These are phyloP conservation scores for Fusarium veterinarium DNA, from an alignment of 2,329 filamentous ascomycete species.

Conservation along the genomic window DNA sequence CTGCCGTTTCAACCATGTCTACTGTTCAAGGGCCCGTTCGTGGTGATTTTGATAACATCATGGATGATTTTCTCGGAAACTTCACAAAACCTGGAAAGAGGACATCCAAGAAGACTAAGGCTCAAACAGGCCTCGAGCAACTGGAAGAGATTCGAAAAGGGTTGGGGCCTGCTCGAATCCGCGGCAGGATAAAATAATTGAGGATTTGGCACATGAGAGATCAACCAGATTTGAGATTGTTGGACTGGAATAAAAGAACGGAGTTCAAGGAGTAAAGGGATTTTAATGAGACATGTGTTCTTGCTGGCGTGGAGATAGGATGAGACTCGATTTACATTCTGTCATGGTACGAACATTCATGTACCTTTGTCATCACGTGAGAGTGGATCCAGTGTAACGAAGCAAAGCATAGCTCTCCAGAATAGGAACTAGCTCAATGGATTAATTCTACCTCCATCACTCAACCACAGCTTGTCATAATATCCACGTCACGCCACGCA, in stretches of 20 bases:
- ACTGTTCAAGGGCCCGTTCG: constrained; percentile 76
- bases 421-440: constrained; percentile 36
- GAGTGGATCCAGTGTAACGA: constrained; percentile 13
- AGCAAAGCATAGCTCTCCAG: constrained; percentile 39
- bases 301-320: neutral
- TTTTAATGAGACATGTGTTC: constrained; percentile 14
- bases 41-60: constrained; percentile 85
- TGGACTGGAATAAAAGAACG: constrained; percentile 10
- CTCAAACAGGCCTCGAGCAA: constrained; percentile 85
- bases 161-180: constrained; percentile 79
- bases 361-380: constrained; percentile 36
- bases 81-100: constrained; percentile 79
- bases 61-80: constrained; percentile 90
- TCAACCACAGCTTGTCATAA: constrained; percentile 10
- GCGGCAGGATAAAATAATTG: constrained; percentile 38
- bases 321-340: neutral
- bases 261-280: constrained; percentile 27
- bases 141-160: constrained; percentile 88
- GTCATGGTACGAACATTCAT: neutral
- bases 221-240: neutral
- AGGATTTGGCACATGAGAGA: neutral
- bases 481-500: constrained; percentile 21
- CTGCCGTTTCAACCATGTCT: constrained; percentile 71
- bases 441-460: constrained; percentile 34
- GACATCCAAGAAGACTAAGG: constrained; percentile 81